Conservation (phyloP, 2,329 filamentous ascomycete genomes). For the Fusarium illudens region DNA sequence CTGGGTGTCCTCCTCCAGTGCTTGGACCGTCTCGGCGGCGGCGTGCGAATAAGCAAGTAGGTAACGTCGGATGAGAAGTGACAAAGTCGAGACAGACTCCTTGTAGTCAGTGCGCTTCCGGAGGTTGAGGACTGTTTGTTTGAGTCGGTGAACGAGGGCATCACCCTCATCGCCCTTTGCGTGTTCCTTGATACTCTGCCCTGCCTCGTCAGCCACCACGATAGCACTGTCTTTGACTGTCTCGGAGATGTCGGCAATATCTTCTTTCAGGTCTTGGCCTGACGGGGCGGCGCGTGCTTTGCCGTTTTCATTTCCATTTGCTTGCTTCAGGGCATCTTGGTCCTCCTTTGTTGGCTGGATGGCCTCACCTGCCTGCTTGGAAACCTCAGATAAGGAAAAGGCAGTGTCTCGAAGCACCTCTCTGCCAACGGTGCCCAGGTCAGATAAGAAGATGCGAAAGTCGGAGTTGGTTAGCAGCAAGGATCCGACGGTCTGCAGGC, state of each 20-base stretch:
- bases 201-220: slow-evolving; percentile 66
- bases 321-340: slow-evolving; percentile 58
- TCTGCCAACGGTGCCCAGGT: slow-evolving; percentile 79
- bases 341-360: slow-evolving; percentile 74
- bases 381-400: slow-evolving; percentile 78
- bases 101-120: slow-evolving; percentile 82
- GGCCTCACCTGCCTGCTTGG: slow-evolving; percentile 76
- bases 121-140: slow-evolving; percentile 77
- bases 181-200: slow-evolving; percentile 77
- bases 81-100: slow-evolving; percentile 82
- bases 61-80: slow-evolving; percentile 79
- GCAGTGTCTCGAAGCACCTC: slow-evolving; percentile 90
- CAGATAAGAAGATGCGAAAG: slow-evolving; percentile 85
- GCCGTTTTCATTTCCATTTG: slow-evolving; percentile 43
- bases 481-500: slow-evolving; percentile 81
- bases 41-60: slow-evolving; percentile 79
- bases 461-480: slow-evolving; percentile 90
- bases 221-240: slow-evolving; percentile 62
- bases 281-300: slow-evolving; percentile 53
- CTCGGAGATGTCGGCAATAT: slow-evolving; percentile 63
- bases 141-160: slow-evolving; percentile 77
- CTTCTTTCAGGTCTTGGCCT: slow-evolving; percentile 69
- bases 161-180: slow-evolving; percentile 76
- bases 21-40: slow-evolving; percentile 70
- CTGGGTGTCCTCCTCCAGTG: slow-evolving; percentile 74